These are phyloP conservation scores for Carnegiea gigantea DNA, from an alignment of 179 eudicot species.

Conservation along the genomic window DNA sequence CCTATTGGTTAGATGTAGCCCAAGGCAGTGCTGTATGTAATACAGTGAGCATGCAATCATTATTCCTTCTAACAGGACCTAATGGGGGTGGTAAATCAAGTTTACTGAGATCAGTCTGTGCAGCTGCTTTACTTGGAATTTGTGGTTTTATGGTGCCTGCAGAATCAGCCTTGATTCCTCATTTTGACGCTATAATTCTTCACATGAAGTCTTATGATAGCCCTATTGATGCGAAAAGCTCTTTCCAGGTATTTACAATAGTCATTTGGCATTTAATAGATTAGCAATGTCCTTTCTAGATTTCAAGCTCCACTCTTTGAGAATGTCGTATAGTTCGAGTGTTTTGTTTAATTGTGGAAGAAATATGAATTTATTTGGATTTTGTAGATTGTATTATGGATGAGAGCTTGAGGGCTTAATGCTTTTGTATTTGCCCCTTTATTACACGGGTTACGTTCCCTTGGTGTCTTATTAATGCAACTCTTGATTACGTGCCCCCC, in stretches of 20 bases:
- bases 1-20: conserved; percentile 90
- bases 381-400: no score
- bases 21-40: conserved; percentile 84
- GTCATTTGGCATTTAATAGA: background rate
- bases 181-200: conserved; percentile 88
- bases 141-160: conserved; percentile 99
- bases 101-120: conserved; percentile 88
- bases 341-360: no score
- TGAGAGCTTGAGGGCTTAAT: background rate
- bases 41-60: conserved; percentile 74
- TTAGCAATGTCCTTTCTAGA: no score
- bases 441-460: no score
- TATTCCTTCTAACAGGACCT: conserved; percentile 93
- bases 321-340: no score
- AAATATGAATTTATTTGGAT: no score
- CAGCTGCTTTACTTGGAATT: conserved; percentile 90
- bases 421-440: no score
- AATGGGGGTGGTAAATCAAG: conserved; percentile 99
- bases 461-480: no score
- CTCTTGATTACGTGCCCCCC: no score
- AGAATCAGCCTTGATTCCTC: conserved; percentile 84
- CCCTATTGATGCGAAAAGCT: conserved; percentile 98
- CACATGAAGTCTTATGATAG: conserved; percentile 99
- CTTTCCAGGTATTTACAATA: conserved; percentile 69
- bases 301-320: no score